Conservation (phyloP, 441 rosid species). For the Adansonia rubrostipa region DNA sequence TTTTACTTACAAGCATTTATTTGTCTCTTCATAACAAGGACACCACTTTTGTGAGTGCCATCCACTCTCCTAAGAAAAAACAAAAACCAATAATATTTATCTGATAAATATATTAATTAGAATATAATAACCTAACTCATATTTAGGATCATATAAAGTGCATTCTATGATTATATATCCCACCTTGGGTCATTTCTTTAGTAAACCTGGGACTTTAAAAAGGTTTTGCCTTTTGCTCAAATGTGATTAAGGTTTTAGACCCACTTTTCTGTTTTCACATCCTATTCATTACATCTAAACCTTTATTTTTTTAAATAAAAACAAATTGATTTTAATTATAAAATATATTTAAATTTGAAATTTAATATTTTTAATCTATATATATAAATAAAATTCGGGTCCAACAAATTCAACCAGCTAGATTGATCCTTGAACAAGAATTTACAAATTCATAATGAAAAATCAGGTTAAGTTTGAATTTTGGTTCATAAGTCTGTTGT, state of each 20-base stretch:
- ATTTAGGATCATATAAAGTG: background rate
- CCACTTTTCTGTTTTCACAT: background rate
- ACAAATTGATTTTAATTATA: background rate
- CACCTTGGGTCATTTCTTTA: background rate
- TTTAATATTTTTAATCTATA: no score
- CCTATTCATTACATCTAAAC: background rate
- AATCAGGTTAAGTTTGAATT: background rate
- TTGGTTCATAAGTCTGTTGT: background rate
- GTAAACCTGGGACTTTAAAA: conserved; percentile 1
- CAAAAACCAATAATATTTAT: background rate
- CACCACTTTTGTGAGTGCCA: background rate
- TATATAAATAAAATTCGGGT: no score
- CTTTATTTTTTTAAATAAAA: background rate
- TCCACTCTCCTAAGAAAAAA: background rate
- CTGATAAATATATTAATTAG: background rate
- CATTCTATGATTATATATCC: background rate
- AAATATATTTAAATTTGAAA: background rate
- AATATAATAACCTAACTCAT: background rate
- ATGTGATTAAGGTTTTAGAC: background rate
- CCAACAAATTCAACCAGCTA: no score
- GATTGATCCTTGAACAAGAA: no score
- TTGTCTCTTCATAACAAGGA: background rate
- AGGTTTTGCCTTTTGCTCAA: background rate
- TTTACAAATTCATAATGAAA: no score
- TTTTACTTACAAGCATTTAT: background rate